Base-by-base conservation (phyloP, 306 rosid species). In the Abrus pulchellus region DNA sequence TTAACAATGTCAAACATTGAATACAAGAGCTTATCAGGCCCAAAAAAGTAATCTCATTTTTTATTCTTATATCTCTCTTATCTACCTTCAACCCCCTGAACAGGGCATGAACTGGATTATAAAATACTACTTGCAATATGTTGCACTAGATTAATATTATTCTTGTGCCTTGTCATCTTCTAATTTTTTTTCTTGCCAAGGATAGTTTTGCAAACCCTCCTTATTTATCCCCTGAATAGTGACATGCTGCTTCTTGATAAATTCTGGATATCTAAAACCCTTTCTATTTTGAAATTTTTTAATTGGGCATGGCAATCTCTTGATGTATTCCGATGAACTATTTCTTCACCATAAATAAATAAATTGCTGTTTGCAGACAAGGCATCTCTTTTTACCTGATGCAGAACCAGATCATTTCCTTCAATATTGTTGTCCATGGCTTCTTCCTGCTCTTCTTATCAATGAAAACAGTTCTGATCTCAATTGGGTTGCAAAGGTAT, bases 361-460 rank as follows among this genome's bases (percentile, higher is more conserved):
- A 47, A 66, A 30, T 70, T 75, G 30, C 50, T 87, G 43, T 72
- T 57, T 87, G 81, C 92, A 94, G 98, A 89, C 90, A 64, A 86
- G 98, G 78, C 89, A 89, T 52, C 89, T 91, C 80, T 94, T 91
- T 82, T 83, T 92, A n/a, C 83, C 87, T 41, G 95, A 92, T 81
- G 86, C 90, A 7, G 95, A 92, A 78, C 95, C 98, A 62, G 85
- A 82, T 82, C 85, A 87, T 79, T 94, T 94, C 86, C 77, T 92
- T 80, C 95, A 79, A 84, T 92, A 91, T 77, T 92, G 94, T 81
- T 94, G 89, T 80, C 89, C 85, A 30, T 92, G 97, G 98, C 97
- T 94, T 89, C 93, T 94, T 88, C 97, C 98, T 43, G 90, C 94
- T 75, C 81, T 94, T 81, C 88, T 90, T 85, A 78, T 94, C 59